Percentiles rank a stretch among this genome's conserved stretches.
phyloP scores from a whole-genome alignment of 2,329 filamentous ascomycete species.

The Lecanosticta acicola region DNA sequence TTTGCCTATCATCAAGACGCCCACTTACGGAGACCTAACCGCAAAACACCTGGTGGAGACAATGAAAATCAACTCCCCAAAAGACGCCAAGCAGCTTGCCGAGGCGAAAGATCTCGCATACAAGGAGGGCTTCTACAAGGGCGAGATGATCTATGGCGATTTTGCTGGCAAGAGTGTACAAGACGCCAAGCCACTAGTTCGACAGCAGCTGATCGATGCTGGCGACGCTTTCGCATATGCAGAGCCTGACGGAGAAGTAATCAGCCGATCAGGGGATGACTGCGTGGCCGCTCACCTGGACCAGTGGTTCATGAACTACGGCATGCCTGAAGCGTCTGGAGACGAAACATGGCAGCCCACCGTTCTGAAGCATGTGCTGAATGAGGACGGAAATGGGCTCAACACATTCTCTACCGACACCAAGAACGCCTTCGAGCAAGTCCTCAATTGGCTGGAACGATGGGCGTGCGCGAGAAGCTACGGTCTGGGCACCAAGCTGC shows the following conservation, averaged over 20 bases:
- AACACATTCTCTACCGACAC: constrained; percentile 67
- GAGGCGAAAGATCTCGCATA: constrained; percentile 96
- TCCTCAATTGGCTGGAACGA: constrained; percentile 86
- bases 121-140: constrained; percentile 96
- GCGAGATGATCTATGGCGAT: constrained; percentile 79
- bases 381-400: constrained; percentile 59
- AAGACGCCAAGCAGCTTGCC: constrained; percentile 82
- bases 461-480: constrained; percentile 94
- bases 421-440: constrained; percentile 64
- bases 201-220: constrained; percentile 67
- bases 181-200: constrained; percentile 78
- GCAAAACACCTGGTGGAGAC: constrained; percentile 81
- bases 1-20: constrained; percentile 81
- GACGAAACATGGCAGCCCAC: constrained; percentile 70
- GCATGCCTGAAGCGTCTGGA: constrained; percentile 58
- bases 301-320: constrained; percentile 98
- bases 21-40: constrained; percentile 76
- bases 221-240: constrained; percentile 85
- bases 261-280: constrained; percentile 83
- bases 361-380: constrained; percentile 66
- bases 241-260: constrained; percentile 84
- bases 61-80: constrained; percentile 93
- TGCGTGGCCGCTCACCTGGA: constrained; percentile 91
- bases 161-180: constrained; percentile 84
- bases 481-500: constrained; percentile 86